A percentile compares a stretch with the other conserved stretches of the same genome.
These are phyloP conservation scores for Raffaelea ambrosiae DNA, from an alignment of 2,329 filamentous ascomycete genomes.

Conservation along the genomic window DNA sequence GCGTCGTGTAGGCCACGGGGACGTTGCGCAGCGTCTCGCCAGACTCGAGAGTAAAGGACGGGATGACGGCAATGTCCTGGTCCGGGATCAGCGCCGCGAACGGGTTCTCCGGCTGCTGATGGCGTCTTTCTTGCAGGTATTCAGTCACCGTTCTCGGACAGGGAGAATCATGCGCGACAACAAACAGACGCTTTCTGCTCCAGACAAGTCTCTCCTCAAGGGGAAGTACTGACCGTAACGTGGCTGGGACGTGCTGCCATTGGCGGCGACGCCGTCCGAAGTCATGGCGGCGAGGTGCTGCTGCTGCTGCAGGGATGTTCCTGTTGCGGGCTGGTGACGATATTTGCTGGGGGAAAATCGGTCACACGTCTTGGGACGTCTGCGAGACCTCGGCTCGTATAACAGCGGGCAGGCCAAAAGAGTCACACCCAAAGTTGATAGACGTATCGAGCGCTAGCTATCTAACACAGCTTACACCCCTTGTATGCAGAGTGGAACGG, in stretches of 20 bases:
- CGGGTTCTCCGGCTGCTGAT: constrained; percentile 79
- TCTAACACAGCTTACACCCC: no score
- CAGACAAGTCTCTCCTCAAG: no score
- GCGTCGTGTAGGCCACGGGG: constrained; percentile 59
- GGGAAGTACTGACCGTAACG: constrained; percentile 12
- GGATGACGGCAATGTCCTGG: constrained; percentile 78
- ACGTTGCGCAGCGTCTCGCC: constrained; percentile 75
- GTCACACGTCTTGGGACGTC: no score
- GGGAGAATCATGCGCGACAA: no score
- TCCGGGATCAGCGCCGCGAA: constrained; percentile 80
- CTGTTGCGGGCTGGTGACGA: no score
- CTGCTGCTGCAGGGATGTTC: not conserved
- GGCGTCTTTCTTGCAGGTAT: constrained; percentile 57
- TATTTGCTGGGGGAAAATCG: no score
- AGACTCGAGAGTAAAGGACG: constrained; percentile 87
- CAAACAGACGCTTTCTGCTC: no score
- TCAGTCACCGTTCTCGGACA: constrained; percentile 42
- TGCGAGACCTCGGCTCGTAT: no score
- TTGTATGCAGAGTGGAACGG: no score
- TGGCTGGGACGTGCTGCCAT: constrained; percentile 9
- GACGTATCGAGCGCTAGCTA: no score
- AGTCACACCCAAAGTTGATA: no score
- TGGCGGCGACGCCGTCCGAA: constrained; percentile 5
- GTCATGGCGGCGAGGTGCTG: constrained; percentile 6
- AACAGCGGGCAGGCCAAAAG: no score